Evolutionary conservation across 2,329 filamentous ascomycete genomes (phyloP).

Genomic region (Alternaria incomplexa): DNA sequence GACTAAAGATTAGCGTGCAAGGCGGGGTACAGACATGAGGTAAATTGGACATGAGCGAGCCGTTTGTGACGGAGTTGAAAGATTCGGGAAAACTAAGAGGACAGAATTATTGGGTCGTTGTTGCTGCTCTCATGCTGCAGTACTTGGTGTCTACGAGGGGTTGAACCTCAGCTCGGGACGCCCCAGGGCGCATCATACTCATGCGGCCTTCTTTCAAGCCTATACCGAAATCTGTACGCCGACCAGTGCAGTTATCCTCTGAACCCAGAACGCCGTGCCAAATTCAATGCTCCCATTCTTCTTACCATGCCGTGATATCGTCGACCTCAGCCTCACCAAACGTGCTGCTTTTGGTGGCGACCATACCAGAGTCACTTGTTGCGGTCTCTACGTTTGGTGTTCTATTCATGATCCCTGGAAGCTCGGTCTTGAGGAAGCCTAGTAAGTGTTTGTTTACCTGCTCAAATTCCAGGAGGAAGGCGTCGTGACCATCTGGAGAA

Average conservation of each 20-base stretch:
- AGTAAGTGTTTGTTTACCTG: slow-evolving; percentile 91
- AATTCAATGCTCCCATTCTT: slow-evolving; percentile 6
- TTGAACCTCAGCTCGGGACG: slow-evolving; percentile 43
- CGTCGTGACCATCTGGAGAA: slow-evolving; percentile 93
- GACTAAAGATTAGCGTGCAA: background rate
- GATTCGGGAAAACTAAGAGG: background rate
- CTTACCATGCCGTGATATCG: slow-evolving; percentile 92
- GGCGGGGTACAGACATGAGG: slow-evolving; percentile 5
- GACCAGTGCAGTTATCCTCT: slow-evolving; percentile 17
- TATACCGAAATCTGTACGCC: slow-evolving; percentile 45
- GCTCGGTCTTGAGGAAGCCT: slow-evolving; percentile 77
- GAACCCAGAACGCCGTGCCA: slow-evolving; percentile 35
- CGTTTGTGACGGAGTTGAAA: background rate
- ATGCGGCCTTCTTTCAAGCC: slow-evolving; percentile 47
- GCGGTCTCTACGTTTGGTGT: slow-evolving; percentile 51
- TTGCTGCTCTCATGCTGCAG: background rate
- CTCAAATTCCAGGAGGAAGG: slow-evolving; percentile 94
- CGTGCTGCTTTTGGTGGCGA: slow-evolving; percentile 83
- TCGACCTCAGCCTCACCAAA: slow-evolving; percentile 96
- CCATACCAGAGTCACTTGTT: slow-evolving; percentile 52
- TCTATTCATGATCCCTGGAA: slow-evolving; percentile 85
- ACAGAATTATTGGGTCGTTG: background rate
- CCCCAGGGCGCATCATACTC: slow-evolving; percentile 26
- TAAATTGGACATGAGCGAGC: background rate
- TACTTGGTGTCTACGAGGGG: slow-evolving; percentile 27